Base-by-base conservation (phyloP, 768 basidiomycete genomes). In the Tephrocybe sp. region DNA sequence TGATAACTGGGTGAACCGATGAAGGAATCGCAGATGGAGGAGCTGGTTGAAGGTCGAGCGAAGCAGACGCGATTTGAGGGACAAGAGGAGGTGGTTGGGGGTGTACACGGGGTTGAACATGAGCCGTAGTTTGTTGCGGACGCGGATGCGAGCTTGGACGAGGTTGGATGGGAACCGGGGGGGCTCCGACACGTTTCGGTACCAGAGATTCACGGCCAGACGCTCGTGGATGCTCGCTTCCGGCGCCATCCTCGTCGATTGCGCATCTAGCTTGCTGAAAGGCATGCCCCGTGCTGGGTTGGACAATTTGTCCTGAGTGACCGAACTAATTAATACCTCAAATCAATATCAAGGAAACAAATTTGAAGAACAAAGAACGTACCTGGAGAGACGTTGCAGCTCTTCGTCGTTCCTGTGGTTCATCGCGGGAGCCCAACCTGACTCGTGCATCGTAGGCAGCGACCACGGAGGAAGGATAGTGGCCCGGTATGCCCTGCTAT, bases 381-480 rank as follows among this genome's bases (percentile, higher is more conserved):
- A 43, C 49, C 19, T 38, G 13, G 34, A 16, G 23, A 27, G 24
- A 12, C 21, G 40, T 13, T 22, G 42, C 45, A 29, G 45, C 27
- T n/a, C 50, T 15, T 18, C 34, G 34, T 15, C 34, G 33, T 7
- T 52, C 51, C 7, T 22, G 16, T 11, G 29, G 15, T 15, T 9
- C 41, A 5, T 44, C 42, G 4, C 13, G 18, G 15, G 34, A 7
- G 7, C 10, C 19, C n/a, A 3, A 5, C 5, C 45, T 19, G 24
- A 12, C 22, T 36, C 27, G 29, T 13, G n/a, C 45, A 2, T 22
- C 45, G 21, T 47, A 52, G 27, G 51, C 45, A 1, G 41, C 51
- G 10, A 52, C 19, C 7, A 52, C 51, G 1, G 51, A 52, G 29
- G 51, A 52, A 3, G 51, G 51, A 42, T 47, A 2, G 1, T 31